Percentiles rank a stretch among this genome's conserved stretches.
These are phyloP conservation scores for Pythium chondricola DNA, from an alignment of 352 stramenopile genomes.

Conservation along the genomic window DNA sequence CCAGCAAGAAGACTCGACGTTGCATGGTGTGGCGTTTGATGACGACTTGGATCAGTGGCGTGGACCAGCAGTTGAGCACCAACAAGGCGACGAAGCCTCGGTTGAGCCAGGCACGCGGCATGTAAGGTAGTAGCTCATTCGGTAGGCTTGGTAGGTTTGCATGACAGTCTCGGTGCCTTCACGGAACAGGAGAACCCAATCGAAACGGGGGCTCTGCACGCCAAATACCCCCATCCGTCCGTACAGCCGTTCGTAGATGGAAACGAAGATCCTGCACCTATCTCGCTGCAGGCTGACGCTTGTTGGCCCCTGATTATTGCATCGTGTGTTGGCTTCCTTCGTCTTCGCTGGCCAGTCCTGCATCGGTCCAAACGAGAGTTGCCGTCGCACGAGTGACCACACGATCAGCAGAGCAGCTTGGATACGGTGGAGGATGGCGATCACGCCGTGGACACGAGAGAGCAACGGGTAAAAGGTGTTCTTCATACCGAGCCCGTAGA, in stretches of 20 bases:
- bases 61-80: slow-evolving; percentile 9
- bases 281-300: background rate
- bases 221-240: background rate
- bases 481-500: background rate
- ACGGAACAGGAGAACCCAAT: background rate
- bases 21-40: background rate
- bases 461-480: background rate
- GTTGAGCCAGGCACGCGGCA: slow-evolving; percentile 6
- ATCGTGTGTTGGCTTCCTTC: background rate
- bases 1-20: background rate
- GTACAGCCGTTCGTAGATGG: background rate
- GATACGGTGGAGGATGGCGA: background rate
- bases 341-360: background rate
- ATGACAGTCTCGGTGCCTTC: background rate
- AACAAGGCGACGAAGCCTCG: background rate
- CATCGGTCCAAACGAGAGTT: background rate
- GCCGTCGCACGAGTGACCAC: background rate
- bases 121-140: slow-evolving; percentile 5
- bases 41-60: background rate
- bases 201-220: background rate
- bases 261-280: background rate
- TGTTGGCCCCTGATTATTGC: background rate
- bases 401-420: background rate
- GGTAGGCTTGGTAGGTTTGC: slow-evolving; percentile 5
- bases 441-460: background rate